Percentiles rank a stretch among this genome's conserved stretches.
These are phyloP conservation scores for Condylostoma magnum DNA, from an alignment of 169 alveolate genomes.

Conservation along the genomic window DNA sequence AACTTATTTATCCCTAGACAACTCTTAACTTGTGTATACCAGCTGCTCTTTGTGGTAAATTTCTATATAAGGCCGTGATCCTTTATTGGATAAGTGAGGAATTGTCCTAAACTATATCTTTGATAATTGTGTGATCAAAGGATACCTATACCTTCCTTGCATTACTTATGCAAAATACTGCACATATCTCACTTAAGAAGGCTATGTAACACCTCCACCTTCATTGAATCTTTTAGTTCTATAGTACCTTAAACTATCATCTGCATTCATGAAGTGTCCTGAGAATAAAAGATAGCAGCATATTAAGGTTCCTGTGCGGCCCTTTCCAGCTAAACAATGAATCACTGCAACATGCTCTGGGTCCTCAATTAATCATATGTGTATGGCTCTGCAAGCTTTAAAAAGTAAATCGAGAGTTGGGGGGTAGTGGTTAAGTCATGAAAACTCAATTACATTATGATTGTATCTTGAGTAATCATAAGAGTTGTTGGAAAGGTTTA, in stretches of 20 bases:
- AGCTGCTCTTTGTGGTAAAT: constrained; percentile 30
- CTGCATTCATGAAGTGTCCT: constrained; percentile 62
- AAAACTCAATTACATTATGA: constrained; percentile 39
- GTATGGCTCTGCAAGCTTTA: constrained; percentile 66
- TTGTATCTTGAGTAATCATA: constrained; percentile 38
- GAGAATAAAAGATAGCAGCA: constrained; percentile 74
- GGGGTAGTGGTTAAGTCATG: constrained; percentile 75
- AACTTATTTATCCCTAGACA: neutral
- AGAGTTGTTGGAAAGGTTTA: constrained; percentile 47
- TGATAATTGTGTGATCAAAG: constrained; percentile 27
- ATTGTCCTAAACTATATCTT: constrained; percentile 41
- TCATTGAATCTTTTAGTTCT: constrained; percentile 46
- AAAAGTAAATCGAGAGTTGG: constrained; percentile 69
- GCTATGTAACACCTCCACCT: constrained; percentile 74
- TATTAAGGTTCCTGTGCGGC: constrained; percentile 81
- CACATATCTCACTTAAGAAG: constrained; percentile 62
- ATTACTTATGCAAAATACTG: constrained; percentile 53
- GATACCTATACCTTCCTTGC: constrained; percentile 28
- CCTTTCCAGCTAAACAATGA: constrained; percentile 82
- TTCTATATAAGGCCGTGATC: constrained; percentile 59
- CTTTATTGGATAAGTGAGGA: constrained; percentile 48
- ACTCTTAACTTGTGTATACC: constrained; percentile 10
- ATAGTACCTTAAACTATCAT: constrained; percentile 68
- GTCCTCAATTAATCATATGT: constrained; percentile 55
- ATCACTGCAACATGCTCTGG: constrained; percentile 55